Conservation (phyloP, 2,329 filamentous ascomycete genomes). For the Fusarium sp. region DNA sequence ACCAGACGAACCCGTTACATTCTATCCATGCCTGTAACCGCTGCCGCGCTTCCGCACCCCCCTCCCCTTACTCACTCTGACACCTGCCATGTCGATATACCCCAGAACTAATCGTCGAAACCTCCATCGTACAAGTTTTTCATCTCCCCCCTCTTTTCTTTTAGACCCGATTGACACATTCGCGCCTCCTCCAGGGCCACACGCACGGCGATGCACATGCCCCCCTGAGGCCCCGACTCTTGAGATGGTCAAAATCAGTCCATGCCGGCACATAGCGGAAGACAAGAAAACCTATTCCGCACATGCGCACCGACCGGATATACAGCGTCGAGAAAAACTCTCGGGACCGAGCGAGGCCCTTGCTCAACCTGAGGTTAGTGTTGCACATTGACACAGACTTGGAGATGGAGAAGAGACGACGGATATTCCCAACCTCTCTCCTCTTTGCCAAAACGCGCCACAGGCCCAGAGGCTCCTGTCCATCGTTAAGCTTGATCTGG, state of each 20-base stretch:
- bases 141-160: conserved; percentile 6
- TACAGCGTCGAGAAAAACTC: conserved; percentile 22
- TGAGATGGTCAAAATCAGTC: conserved; percentile 32
- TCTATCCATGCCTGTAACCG: conserved; percentile 1
- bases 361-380: conserved; percentile 17
- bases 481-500: conserved; percentile 2
- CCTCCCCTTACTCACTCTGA: neutral
- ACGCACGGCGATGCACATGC: conserved; percentile 25
- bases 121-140: neutral
- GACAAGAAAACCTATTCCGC: neutral
- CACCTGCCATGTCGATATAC: conserved; percentile 4
- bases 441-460: conserved; percentile 22
- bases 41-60: neutral
- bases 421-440: conserved; percentile 17
- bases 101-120: conserved; percentile 5
- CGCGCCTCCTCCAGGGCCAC: conserved; percentile 9
- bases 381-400: conserved; percentile 28
- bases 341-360: conserved; percentile 19
- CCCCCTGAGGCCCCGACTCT: conserved; percentile 18
- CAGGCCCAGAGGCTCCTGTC: conserved; percentile 4
- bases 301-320: neutral
- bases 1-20: conserved; percentile 4
- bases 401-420: conserved; percentile 13
- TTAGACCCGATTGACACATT: conserved; percentile 22
- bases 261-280: conserved; percentile 21